Percentiles rank a stretch among this genome's conserved stretches.
These are phyloP conservation scores for Boletellus ananas DNA, from an alignment of 768 basidiomycete species.

Conservation along the genomic window DNA sequence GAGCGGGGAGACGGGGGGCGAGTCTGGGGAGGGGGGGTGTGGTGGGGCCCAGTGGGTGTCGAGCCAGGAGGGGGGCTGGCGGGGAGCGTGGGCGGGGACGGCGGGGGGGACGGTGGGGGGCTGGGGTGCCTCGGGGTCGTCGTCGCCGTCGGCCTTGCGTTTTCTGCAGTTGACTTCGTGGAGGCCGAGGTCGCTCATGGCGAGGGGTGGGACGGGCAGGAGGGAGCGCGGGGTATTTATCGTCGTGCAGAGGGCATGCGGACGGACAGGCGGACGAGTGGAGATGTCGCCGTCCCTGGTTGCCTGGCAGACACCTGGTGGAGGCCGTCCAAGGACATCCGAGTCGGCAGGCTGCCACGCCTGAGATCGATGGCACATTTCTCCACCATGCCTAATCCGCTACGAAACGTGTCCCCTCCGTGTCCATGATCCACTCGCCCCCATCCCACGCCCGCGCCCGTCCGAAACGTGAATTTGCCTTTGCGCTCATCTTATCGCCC, in stretches of 20 bases:
- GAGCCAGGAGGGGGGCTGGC: slow-evolving; percentile 38
- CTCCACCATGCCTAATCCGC: slow-evolving; percentile 6
- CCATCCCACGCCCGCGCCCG: slow-evolving; percentile 1
- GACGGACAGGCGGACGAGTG: slow-evolving; percentile 8
- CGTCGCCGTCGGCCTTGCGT: slow-evolving; percentile 61
- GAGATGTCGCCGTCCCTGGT: slow-evolving; percentile 15
- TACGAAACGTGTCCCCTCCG: slow-evolving; percentile 16
- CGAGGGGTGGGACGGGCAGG: slow-evolving; percentile 17
- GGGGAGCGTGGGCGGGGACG: slow-evolving; percentile 36
- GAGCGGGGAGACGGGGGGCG: slow-evolving; percentile 38
- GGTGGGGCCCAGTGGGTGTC: slow-evolving; percentile 37
- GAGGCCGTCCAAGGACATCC: slow-evolving; percentile 10
- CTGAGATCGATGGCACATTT: slow-evolving; percentile 13
- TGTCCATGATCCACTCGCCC: slow-evolving; percentile 10
- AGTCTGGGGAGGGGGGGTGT: slow-evolving; percentile 33
- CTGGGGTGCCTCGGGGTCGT: slow-evolving; percentile 34
- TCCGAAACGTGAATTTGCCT: slow-evolving; percentile 10
- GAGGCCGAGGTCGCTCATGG: slow-evolving; percentile 61
- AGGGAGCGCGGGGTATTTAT: slow-evolving; percentile 29
- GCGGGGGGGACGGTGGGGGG: slow-evolving; percentile 19
- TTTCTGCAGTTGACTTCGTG: slow-evolving; percentile 55
- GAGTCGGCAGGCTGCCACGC: slow-evolving; percentile 32
- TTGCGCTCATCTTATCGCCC: slow-evolving; percentile 20
- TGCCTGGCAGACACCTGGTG: slow-evolving; percentile 30
- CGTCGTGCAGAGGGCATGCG: slow-evolving; percentile 23